Evolutionary conservation across 495 filamentous ascomycete species (phyloP).

Genomic region (Trichocladium uniseriatum): DNA sequence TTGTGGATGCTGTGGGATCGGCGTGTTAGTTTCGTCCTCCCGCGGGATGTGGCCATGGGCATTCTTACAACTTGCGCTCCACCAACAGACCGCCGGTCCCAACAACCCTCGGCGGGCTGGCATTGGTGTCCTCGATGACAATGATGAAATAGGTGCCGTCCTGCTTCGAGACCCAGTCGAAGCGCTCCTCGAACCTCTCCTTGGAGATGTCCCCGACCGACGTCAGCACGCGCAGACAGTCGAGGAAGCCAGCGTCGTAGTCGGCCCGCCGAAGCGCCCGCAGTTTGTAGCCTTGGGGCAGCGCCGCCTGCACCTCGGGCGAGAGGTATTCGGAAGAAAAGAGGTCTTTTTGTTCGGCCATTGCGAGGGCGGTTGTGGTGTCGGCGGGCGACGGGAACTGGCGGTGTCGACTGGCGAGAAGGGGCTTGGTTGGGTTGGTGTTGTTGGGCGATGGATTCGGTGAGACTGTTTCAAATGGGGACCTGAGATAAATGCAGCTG

Average conservation of each 20-base stretch:
- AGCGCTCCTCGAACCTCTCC: conserved; percentile 66
- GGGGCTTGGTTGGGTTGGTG: not conserved
- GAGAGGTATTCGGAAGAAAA: conserved; percentile 74
- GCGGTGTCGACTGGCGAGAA: too few relatives aligned
- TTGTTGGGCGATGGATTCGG: too few relatives aligned
- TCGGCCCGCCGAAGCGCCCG: conserved; percentile 73
- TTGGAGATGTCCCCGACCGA: conserved; percentile 81
- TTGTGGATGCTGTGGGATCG: conserved; percentile 51
- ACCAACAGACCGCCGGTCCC: conserved; percentile 83
- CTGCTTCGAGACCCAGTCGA: conserved; percentile 70
- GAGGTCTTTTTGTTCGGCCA: conserved; percentile 51
- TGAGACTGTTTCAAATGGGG: too few relatives aligned
- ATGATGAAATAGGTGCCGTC: conserved; percentile 78
- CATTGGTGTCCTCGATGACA: conserved; percentile 63
- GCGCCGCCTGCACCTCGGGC: conserved; percentile 54
- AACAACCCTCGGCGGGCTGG: conserved; percentile 49
- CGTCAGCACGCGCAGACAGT: conserved; percentile 83
- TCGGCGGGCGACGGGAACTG: not conserved
- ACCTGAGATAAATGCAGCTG: too few relatives aligned
- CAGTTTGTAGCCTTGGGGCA: conserved; percentile 74
- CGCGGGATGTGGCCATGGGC: not conserved
- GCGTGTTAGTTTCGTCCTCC: conserved; percentile 6
- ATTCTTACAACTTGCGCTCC: conserved; percentile 67
- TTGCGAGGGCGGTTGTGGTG: conserved; percentile 15
- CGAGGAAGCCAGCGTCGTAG: conserved; percentile 71